Evolutionary conservation across 1,139 yeast genomes (phyloP).

Genomic region (Lodderomyces metapsilosis): DNA sequence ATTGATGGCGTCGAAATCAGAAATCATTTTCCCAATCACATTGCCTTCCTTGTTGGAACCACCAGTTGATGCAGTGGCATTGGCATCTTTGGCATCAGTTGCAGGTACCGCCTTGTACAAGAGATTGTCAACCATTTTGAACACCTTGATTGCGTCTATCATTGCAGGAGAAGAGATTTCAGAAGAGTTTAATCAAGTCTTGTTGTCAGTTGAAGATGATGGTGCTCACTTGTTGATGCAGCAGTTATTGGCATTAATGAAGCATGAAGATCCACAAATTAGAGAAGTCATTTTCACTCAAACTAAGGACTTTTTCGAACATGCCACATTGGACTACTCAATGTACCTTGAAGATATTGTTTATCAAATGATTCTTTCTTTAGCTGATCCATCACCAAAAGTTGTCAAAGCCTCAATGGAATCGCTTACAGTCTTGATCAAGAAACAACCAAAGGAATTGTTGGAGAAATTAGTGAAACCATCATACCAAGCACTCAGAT

Average conservation of each 20-base stretch:
- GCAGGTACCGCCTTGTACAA: slow-evolving; percentile 84
- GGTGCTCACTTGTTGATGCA: slow-evolving; percentile 86
- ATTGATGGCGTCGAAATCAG: slow-evolving; percentile 88
- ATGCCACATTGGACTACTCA: slow-evolving; percentile 68
- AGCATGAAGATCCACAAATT: slow-evolving; percentile 68
- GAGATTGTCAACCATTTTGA: slow-evolving; percentile 68
- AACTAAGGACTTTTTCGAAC: slow-evolving; percentile 67
- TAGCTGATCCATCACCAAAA: slow-evolving; percentile 66
- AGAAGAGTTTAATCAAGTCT: slow-evolving; percentile 62
- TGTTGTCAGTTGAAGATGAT: slow-evolving; percentile 73
- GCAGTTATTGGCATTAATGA: slow-evolving; percentile 71
- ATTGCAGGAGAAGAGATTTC: slow-evolving; percentile 38
- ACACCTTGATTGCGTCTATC: slow-evolving; percentile 66
- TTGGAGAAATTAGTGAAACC: slow-evolving; percentile 78
- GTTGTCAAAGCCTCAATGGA: slow-evolving; percentile 71
- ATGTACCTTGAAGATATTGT: slow-evolving; percentile 76
- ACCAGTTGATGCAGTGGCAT: slow-evolving; percentile 83
- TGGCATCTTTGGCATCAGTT: slow-evolving; percentile 86
- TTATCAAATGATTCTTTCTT: slow-evolving; percentile 63
- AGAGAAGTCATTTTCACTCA: slow-evolving; percentile 69
- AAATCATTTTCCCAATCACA: slow-evolving; percentile 89
- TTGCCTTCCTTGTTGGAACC: slow-evolving; percentile 80
- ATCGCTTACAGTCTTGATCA: slow-evolving; percentile 64
- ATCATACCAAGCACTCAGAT: slow-evolving; percentile 66
- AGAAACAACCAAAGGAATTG: slow-evolving; percentile 70